Conservation (phyloP, 140 eudicot genomes). For the Stevia rebaudiana region DNA sequence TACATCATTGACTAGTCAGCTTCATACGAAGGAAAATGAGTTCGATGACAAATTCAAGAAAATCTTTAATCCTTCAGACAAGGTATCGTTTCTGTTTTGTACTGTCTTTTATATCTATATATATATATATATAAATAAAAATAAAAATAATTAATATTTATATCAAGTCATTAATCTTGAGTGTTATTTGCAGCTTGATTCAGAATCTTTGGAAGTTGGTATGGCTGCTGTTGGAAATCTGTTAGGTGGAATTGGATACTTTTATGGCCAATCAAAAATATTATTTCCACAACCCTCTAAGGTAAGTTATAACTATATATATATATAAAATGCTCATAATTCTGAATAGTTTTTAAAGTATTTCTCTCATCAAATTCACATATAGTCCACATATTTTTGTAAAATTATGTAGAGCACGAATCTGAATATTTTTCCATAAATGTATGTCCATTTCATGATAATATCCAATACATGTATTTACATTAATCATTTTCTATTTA, state of each 20-base stretch:
- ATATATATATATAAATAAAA: background rate
- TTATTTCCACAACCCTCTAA: slow-evolving; percentile 50
- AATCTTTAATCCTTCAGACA: slow-evolving; percentile 50
- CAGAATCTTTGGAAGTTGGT: slow-evolving; percentile 53
- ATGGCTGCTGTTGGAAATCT: slow-evolving; percentile 76
- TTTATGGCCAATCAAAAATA: slow-evolving; percentile 83
- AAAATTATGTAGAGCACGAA: background rate
- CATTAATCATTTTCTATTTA: background rate
- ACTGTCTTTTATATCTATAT: background rate
- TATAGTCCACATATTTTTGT: background rate
- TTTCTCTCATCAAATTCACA: slow-evolving; percentile 1
- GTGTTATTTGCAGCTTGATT: slow-evolving; percentile 49
- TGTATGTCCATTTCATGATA: background rate
- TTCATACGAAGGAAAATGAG: slow-evolving; percentile 53
- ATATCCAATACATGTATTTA: background rate
- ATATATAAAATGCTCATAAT: background rate
- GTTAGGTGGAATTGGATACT: slow-evolving; percentile 90
- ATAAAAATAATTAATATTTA: background rate
- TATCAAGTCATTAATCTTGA: background rate
- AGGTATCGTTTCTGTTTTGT: slow-evolving; percentile 43
- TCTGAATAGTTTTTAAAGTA: background rate
- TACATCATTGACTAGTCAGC: slow-evolving; percentile 44
- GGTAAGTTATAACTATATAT: slow-evolving; percentile 37
- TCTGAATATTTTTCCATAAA: background rate
- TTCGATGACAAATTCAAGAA: slow-evolving; percentile 63